Evolutionary conservation across 805 yeast species (phyloP).

Genomic region (Wickerhamomyces subpelliculosus): DNA sequence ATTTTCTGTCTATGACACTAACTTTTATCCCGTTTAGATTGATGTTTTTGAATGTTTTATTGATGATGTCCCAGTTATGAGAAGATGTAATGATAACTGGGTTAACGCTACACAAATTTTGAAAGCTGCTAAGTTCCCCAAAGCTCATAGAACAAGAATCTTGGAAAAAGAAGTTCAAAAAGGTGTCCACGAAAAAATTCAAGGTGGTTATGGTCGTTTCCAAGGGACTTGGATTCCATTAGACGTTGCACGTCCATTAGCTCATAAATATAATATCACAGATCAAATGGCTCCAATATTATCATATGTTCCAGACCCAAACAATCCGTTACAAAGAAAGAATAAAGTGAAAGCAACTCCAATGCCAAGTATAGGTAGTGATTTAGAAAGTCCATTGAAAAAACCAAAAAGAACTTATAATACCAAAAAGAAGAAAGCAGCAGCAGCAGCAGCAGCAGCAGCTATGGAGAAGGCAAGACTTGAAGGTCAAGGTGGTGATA

Average conservation of each 20-base stretch:
- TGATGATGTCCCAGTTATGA: constrained; percentile 44
- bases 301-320: constrained; percentile 43
- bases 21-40: constrained; percentile 6
- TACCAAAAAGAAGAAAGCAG: constrained; percentile 19
- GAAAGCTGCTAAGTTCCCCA: constrained; percentile 71
- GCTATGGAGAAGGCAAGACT: constrained; percentile 10
- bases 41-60: constrained; percentile 24
- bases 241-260: constrained; percentile 52
- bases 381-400: constrained; percentile 11
- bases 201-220: constrained; percentile 80
- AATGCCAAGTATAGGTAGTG: constrained; percentile 8
- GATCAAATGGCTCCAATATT: constrained; percentile 47
- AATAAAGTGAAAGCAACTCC: constrained; percentile 19
- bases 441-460: constrained; percentile 21
- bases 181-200: constrained; percentile 67
- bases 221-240: constrained; percentile 87
- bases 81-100: constrained; percentile 90
- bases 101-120: constrained; percentile 81
- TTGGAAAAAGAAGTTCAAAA: constrained; percentile 69
- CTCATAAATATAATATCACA: constrained; percentile 42
- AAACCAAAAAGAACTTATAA: constrained; percentile 17
- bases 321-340: constrained; percentile 36
- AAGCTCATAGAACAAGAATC: constrained; percentile 71
- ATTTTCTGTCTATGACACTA: background rate
- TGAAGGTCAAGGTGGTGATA: background rate